Percentiles rank a stretch among this genome's conserved stretches.
Evolutionary conservation across 2,329 filamentous ascomycete genomes (phyloP).

Genomic region (Penicillium sp.): DNA sequence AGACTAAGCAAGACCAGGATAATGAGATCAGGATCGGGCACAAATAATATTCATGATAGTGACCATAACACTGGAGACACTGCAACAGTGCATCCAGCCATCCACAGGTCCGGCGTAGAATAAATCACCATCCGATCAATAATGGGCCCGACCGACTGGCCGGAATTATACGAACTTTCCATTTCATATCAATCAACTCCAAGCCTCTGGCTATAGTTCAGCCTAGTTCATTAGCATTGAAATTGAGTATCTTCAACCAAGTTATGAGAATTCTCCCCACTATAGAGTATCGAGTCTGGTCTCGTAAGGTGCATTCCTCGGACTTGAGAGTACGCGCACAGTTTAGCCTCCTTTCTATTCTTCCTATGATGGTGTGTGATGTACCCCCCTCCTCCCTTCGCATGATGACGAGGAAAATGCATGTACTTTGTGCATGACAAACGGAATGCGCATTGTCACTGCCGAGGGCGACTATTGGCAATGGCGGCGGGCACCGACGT

Average conservation of each 20-base stretch:
- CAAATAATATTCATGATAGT: neutral
- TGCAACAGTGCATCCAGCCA: no score
- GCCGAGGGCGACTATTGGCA: conserved; percentile 40
- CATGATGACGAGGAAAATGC: conserved; percentile 4
- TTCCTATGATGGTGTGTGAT: neutral
- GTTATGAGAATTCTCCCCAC: no score
- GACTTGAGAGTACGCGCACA: no score
- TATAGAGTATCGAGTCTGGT: no score
- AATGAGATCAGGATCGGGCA: neutral
- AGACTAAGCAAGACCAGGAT: neutral
- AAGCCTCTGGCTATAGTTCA: neutral
- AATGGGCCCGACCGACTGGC: neutral
- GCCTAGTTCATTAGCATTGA: neutral
- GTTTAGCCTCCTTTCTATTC: neutral
- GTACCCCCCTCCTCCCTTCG: neutral
- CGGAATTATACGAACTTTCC: neutral
- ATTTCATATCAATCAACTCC: neutral
- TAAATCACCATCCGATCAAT: neutral
- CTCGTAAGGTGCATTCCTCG: neutral
- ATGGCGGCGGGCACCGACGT: conserved; percentile 40
- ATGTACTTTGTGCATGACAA: conserved; percentile 29
- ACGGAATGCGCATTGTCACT: conserved; percentile 34
- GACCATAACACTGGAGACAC: neutral
- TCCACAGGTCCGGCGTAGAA: neutral
- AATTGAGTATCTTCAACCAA: neutral